These are phyloP conservation scores for Diplodia scrobiculata DNA, from an alignment of 2,329 filamentous ascomycete species.

Conservation along the genomic window DNA sequence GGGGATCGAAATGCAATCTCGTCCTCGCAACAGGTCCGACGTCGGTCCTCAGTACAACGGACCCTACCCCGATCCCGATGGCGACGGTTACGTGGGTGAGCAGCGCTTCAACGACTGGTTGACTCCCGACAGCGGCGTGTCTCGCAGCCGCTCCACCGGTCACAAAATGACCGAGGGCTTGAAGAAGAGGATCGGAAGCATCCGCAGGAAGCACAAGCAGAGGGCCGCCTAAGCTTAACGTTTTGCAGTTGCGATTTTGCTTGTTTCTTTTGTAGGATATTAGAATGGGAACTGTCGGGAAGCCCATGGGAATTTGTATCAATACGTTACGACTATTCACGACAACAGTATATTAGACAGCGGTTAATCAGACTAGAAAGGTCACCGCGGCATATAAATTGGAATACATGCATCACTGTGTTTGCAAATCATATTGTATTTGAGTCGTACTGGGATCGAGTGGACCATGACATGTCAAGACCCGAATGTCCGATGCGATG, in stretches of 20 bases:
- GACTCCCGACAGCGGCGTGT: slow-evolving; percentile 36
- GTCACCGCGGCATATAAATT: background rate
- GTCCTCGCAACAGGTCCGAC: slow-evolving; percentile 43
- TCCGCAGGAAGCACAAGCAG: slow-evolving; percentile 43
- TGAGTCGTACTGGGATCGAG: no score
- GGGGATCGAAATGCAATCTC: slow-evolving; percentile 51
- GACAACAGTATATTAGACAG: slow-evolving; percentile 9
- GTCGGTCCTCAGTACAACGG: slow-evolving; percentile 40
- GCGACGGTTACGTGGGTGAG: slow-evolving; percentile 37
- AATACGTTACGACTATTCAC: slow-evolving; percentile 10
- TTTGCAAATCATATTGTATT: no score
- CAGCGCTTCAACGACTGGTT: slow-evolving; percentile 23
- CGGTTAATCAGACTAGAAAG: background rate
- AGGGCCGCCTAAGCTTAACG: background rate
- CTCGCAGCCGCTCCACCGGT: slow-evolving; percentile 44
- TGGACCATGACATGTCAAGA: background rate
- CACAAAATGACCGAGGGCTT: slow-evolving; percentile 44
- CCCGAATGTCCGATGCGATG: no score
- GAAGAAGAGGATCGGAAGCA: slow-evolving; percentile 53
- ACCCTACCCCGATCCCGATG: slow-evolving; percentile 37
- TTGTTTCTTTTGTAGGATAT: slow-evolving; percentile 19
- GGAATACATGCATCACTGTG: background rate
- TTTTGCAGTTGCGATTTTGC: background rate
- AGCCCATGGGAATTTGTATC: slow-evolving; percentile 13
- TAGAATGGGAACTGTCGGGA: background rate